Conservation (phyloP, 352 stramenopile species). For the Phytophthora cryptogea region DNA sequence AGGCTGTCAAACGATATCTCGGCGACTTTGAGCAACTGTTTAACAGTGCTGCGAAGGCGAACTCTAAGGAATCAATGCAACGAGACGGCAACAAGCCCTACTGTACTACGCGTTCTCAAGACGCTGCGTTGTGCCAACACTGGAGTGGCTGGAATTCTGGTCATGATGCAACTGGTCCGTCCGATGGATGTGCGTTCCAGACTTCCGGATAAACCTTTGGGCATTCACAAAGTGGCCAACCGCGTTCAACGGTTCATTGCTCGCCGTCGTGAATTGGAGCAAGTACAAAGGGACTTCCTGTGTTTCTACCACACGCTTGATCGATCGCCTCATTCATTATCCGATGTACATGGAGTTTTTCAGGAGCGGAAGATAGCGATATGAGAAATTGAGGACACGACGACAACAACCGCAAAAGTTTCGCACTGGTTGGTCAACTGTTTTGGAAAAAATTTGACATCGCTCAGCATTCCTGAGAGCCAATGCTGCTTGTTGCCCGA, state of each 20-base stretch:
- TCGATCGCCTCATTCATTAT: conserved; percentile 72
- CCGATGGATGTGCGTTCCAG: conserved; percentile 52
- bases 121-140: conserved; percentile 71
- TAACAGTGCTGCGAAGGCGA: conserved; percentile 42
- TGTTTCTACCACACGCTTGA: conserved; percentile 51
- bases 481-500: no score
- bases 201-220: conserved; percentile 62
- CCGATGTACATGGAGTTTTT: conserved; percentile 82
- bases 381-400: conserved; percentile 10
- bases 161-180: conserved; percentile 68
- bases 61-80: conserved; percentile 65
- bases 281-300: conserved; percentile 52
- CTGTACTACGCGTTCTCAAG: conserved; percentile 47
- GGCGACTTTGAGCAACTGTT: conserved; percentile 67
- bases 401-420: conserved; percentile 18
- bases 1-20: conserved; percentile 61
- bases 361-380: conserved; percentile 44
- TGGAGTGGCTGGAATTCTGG: conserved; percentile 64
- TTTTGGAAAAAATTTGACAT: no score
- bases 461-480: no score
- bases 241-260: conserved; percentile 54
- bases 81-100: conserved; percentile 52
- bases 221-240: conserved; percentile 62
- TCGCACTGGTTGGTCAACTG: conserved; percentile 29
- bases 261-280: conserved; percentile 58